Evolutionary conservation across 306 rosid species (phyloP).

Genomic region (Castanea sativa): DNA sequence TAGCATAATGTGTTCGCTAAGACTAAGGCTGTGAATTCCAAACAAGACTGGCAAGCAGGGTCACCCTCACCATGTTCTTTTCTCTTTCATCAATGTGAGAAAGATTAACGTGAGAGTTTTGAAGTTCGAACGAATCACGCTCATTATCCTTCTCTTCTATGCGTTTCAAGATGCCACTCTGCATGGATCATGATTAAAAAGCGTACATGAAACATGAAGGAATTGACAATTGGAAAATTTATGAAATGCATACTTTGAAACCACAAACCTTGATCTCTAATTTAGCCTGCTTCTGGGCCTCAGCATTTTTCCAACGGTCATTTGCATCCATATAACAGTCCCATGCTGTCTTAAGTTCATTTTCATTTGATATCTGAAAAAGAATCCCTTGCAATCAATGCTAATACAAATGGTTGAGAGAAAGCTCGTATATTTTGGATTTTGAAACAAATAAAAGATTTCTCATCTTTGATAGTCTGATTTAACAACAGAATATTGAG

Average conservation of each 20-base stretch:
- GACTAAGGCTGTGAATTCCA: conserved; percentile 16
- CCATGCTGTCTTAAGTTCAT: conserved; percentile 62
- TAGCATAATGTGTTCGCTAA: conserved; percentile 5
- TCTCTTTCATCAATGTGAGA: conserved; percentile 79
- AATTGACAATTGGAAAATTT: conserved; percentile 8
- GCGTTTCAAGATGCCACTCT: conserved; percentile 65
- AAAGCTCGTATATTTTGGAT: background rate
- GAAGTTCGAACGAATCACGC: conserved; percentile 33
- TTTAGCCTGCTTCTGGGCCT: conserved; percentile 65
- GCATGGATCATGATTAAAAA: conserved; percentile 36
- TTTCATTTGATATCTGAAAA: conserved; percentile 60
- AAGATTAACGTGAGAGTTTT: conserved; percentile 40
- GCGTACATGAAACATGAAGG: conserved; percentile 12
- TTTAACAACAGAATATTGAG: conserved; percentile 1
- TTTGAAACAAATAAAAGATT: background rate
- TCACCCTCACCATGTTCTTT: conserved; percentile 60
- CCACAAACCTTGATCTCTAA: conserved; percentile 58
- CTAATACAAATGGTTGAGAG: background rate
- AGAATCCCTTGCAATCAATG: conserved; percentile 13
- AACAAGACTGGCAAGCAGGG: conserved; percentile 24
- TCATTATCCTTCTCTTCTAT: conserved; percentile 67
- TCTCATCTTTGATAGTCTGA: conserved; percentile 7
- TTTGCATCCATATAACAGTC: conserved; percentile 64
- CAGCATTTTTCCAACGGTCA: conserved; percentile 57
- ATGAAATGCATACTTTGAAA: conserved; percentile 2